A percentile compares a stretch with the other conserved stretches of the same genome.
phyloP scores from a whole-genome alignment of 2,329 filamentous ascomycete species.

The Spiromastix sp. region DNA sequence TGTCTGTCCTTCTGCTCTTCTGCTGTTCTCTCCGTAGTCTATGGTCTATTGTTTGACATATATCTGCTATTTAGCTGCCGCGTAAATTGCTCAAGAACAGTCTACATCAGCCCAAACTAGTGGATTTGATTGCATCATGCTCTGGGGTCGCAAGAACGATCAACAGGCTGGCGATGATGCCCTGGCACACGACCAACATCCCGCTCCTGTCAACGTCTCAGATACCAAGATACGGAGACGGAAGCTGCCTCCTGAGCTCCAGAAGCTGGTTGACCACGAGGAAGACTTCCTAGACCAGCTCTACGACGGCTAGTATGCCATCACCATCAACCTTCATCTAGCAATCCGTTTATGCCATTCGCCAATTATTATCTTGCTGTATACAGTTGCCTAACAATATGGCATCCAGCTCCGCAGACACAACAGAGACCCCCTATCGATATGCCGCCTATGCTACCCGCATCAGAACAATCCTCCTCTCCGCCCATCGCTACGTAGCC shows the following conservation, averaged over 20 bases:
- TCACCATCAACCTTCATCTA: constrained; percentile 18
- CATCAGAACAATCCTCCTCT: constrained; percentile 74
- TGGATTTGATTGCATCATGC: constrained; percentile 17
- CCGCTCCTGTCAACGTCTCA: constrained; percentile 30
- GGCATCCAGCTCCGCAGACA: constrained; percentile 53
- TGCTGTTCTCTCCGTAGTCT: too few relatives aligned
- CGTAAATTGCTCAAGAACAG: too few relatives aligned
- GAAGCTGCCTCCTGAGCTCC: constrained; percentile 44
- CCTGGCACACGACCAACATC: constrained; percentile 24
- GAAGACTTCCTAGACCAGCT: constrained; percentile 69
- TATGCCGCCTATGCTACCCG: constrained; percentile 89
- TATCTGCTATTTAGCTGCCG: too few relatives aligned
- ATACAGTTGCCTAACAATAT: constrained; percentile 2
- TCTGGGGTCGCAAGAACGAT: constrained; percentile 22
- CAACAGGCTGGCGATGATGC: constrained; percentile 22
- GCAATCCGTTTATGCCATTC: not conserved
- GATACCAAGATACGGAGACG: constrained; percentile 4
- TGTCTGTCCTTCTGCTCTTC: too few relatives aligned
- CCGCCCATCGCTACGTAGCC: constrained; percentile 89
- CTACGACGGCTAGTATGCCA: constrained; percentile 63
- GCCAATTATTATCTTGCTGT: constrained; percentile 1
- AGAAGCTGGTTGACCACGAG: constrained; percentile 49
- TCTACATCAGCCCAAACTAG: too few relatives aligned
- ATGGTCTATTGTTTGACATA: too few relatives aligned
- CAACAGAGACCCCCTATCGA: constrained; percentile 74